Evolutionary conservation across 1,139 yeast genomes (phyloP).

Genomic region (Lizanozyma gosingica): DNA sequence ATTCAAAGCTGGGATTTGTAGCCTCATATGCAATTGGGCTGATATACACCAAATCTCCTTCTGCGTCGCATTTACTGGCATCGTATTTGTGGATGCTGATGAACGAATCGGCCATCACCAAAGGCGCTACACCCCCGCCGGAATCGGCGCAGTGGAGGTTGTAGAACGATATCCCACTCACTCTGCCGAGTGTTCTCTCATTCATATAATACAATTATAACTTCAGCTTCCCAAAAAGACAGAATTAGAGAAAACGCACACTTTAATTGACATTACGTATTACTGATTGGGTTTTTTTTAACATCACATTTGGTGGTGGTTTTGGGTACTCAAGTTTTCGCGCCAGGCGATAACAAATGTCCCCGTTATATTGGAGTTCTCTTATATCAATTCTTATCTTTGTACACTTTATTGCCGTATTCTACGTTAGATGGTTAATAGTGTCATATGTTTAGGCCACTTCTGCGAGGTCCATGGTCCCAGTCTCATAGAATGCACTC

Average conservation of each 20-base stretch:
- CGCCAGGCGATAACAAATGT: too few species aligned
- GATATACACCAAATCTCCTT: neutral
- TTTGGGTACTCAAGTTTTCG: too few species aligned
- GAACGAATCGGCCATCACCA: neutral
- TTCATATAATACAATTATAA: too few species aligned
- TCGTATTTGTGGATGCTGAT: neutral
- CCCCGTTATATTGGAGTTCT: too few species aligned
- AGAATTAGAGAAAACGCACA: too few species aligned
- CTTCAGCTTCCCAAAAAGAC: too few species aligned
- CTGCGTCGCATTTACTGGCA: neutral
- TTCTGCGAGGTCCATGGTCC: conserved; percentile 90
- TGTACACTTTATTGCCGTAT: too few species aligned
- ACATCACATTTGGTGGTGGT: too few species aligned
- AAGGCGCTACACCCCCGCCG: neutral
- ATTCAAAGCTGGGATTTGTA: neutral
- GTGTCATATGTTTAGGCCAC: conserved; percentile 55
- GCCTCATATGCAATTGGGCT: neutral
- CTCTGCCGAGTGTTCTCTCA: neutral
- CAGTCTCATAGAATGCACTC: conserved; percentile 65
- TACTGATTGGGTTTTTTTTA: too few species aligned
- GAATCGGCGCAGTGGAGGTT: neutral
- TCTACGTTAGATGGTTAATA: neutral
- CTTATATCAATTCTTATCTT: too few species aligned
- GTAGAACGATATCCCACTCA: neutral
- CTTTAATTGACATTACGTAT: too few species aligned